Percentiles rank a stretch among this genome's conserved stretches.
These are phyloP conservation scores for Pestalotiopsis sp. DNA, from an alignment of 2,329 filamentous ascomycete genomes.

Conservation along the genomic window DNA sequence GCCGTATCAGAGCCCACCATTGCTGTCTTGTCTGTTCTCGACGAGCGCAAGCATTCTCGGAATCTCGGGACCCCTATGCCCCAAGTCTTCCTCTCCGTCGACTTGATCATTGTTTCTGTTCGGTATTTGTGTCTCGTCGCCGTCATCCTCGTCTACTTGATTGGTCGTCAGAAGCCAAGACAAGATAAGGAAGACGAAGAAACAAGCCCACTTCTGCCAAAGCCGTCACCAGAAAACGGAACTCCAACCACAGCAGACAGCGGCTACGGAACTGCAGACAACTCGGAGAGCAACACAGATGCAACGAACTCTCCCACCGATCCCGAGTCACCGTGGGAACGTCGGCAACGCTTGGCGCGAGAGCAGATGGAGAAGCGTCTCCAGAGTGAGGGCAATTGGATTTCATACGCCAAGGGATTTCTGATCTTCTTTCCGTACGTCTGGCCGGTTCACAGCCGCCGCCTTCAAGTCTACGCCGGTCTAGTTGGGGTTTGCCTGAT, in stretches of 20 bases:
- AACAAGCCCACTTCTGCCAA: slow-evolving; percentile 58
- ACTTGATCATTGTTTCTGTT: slow-evolving; percentile 31
- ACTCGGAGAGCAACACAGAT: slow-evolving; percentile 35
- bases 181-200: slow-evolving; percentile 49
- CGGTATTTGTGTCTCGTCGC: slow-evolving; percentile 35
- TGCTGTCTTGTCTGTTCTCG: slow-evolving; percentile 37
- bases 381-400: slow-evolving; percentile 76
- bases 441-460: slow-evolving; percentile 70
- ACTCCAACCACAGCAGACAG: slow-evolving; percentile 32
- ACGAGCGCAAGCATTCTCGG: slow-evolving; percentile 17
- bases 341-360: slow-evolving; percentile 52
- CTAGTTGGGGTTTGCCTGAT: slow-evolving; percentile 71
- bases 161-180: slow-evolving; percentile 22
- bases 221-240: slow-evolving; percentile 34
- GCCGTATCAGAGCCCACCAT: slow-evolving; percentile 57
- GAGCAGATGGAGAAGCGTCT: slow-evolving; percentile 69
- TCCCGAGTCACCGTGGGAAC: slow-evolving; percentile 58
- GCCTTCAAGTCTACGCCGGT: slow-evolving; percentile 68
- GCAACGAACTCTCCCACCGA: slow-evolving; percentile 36
- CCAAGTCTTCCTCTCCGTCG: slow-evolving; percentile 25
- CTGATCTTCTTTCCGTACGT: slow-evolving; percentile 77
- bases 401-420: slow-evolving; percentile 76
- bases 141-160: slow-evolving; percentile 28
- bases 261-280: slow-evolving; percentile 49
- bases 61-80: slow-evolving; percentile 8